Conservation (phyloP, 179 eudicot species). For the Drosera spatulata region DNA sequence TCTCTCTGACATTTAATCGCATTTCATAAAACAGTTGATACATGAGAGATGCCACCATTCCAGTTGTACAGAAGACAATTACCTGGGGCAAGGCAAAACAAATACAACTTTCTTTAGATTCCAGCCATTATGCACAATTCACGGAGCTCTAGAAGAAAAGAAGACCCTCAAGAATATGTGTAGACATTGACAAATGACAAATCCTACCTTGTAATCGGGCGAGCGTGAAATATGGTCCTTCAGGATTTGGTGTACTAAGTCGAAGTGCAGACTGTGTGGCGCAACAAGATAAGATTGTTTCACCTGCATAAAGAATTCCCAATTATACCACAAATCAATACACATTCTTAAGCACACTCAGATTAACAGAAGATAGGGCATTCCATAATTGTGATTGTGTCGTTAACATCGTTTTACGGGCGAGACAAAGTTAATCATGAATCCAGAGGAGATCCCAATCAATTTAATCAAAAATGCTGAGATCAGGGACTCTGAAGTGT, state of each 20-base stretch:
- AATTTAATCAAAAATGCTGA: too few species aligned
- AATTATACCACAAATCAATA: background rate
- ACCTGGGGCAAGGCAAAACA: constrained; percentile 34
- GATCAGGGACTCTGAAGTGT: too few species aligned
- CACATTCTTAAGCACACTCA: background rate
- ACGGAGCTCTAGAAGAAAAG: background rate
- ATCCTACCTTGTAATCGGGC: constrained; percentile 69
- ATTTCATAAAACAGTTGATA: constrained; percentile 65
- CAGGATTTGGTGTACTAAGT: constrained; percentile 54
- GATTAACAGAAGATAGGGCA: background rate
- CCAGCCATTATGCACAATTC: constrained; percentile 1
- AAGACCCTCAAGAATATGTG: background rate
- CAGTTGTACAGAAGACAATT: constrained; percentile 82
- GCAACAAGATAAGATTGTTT: constrained; percentile 68
- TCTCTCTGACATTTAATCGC: constrained; percentile 81
- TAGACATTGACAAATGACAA: background rate
- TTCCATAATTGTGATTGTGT: background rate
- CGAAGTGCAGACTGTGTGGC: constrained; percentile 76
- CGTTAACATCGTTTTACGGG: too few species aligned
- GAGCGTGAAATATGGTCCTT: constrained; percentile 51
- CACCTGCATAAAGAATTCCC: constrained; percentile 39
- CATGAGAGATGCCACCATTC: constrained; percentile 86
- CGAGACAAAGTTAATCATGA: too few species aligned
- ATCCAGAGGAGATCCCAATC: too few species aligned
- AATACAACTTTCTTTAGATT: background rate